phyloP scores from a whole-genome alignment of 1,139 yeast genomes.

The Suhomyces ambrosiae region DNA sequence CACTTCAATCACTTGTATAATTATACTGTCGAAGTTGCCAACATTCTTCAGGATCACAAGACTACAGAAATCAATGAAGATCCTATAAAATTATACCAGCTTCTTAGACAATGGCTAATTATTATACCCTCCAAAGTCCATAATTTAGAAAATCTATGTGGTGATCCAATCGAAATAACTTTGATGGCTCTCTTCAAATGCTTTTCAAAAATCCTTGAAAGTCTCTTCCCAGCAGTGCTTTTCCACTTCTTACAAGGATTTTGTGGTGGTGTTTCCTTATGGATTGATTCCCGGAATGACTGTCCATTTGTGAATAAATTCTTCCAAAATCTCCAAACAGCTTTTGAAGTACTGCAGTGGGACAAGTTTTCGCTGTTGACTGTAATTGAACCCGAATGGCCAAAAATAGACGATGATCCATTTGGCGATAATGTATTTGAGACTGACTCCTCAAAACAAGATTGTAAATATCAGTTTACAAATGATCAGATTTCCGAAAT shows the following conservation, averaged over 20 bases:
- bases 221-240: conserved; percentile 28
- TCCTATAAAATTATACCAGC: conserved; percentile 19
- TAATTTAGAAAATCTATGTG: conserved; percentile 15
- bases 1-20: conserved; percentile 18
- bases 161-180: conserved; percentile 22
- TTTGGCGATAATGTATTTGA: background rate
- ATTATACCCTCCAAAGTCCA: conserved; percentile 27
- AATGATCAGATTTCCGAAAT: conserved; percentile 10
- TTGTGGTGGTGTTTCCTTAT: conserved; percentile 24
- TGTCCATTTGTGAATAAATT: background rate
- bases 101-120: conserved; percentile 30
- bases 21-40: conserved; percentile 11
- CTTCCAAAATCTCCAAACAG: background rate
- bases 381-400: background rate
- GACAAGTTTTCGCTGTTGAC: background rate
- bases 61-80: conserved; percentile 13
- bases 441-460: too few relatives aligned
- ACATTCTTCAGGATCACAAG: conserved; percentile 8
- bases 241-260: conserved; percentile 29
- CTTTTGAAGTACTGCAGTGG: background rate
- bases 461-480: too few relatives aligned
- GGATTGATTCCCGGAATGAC: conserved; percentile 8
- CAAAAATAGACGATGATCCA: background rate
- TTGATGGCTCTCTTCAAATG: conserved; percentile 23
- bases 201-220: conserved; percentile 24